A percentile compares a stretch with the other conserved stretches of the same genome.
Conservation (phyloP, 2,329 filamentous ascomycete genomes). For the Xylariaceae sp. region DNA sequence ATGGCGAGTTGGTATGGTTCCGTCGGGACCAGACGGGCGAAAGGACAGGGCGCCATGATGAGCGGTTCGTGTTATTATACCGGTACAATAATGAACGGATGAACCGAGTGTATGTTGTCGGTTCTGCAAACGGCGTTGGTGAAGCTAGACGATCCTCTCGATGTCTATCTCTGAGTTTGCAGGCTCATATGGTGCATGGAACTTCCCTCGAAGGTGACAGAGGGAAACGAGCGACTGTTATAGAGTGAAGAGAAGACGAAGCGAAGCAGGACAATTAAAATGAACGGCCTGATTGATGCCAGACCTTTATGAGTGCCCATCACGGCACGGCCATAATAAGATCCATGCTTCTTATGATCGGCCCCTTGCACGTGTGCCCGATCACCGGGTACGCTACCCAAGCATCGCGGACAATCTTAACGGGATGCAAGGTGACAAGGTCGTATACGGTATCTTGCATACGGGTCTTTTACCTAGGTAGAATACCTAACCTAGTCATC, state of each 20-base stretch:
- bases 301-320: neutral
- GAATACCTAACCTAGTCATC: too few species aligned
- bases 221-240: neutral
- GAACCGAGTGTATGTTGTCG: neutral
- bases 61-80: neutral
- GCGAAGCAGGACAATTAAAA: too few species aligned
- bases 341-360: neutral
- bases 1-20: constrained; percentile 11
- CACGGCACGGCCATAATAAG: neutral
- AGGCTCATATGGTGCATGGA: neutral
- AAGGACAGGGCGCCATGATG: constrained; percentile 4
- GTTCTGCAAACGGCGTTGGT: neutral
- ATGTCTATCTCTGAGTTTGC: neutral
- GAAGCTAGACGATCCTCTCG: neutral
- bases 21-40: neutral
- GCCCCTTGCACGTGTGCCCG: too few species aligned
- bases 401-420: too few species aligned
- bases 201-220: neutral
- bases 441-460: too few species aligned
- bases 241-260: neutral
- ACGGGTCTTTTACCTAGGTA: too few species aligned
- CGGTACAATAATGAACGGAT: neutral
- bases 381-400: too few species aligned
- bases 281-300: too few species aligned
- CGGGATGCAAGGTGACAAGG: too few species aligned